Evolutionary conservation across 73 alveolate species (phyloP).

Genomic region (Breviolum minutum): DNA sequence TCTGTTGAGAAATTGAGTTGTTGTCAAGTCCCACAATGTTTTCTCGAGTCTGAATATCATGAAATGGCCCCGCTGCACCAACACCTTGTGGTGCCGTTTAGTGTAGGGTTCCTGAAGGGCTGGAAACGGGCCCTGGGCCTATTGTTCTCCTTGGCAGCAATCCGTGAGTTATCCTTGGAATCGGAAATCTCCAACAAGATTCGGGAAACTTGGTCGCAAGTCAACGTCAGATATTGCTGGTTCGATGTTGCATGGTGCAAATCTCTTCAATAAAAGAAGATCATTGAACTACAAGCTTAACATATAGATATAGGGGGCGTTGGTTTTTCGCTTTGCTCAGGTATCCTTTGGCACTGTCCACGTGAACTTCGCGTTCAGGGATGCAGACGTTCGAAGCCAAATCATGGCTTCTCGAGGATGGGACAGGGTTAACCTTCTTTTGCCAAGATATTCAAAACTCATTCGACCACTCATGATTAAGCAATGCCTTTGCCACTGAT

Average conservation of each 20-base stretch:
- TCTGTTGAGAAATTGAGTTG: neutral
- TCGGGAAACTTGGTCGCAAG: neutral
- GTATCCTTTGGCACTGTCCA: neutral
- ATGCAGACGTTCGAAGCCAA: neutral
- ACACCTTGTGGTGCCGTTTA: neutral
- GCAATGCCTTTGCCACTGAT: no score
- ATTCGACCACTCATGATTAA: no score
- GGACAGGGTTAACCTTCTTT: no score
- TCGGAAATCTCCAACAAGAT: no score
- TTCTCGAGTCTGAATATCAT: neutral
- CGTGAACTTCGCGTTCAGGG: slow-evolving; percentile 1
- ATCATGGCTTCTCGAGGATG: slow-evolving; percentile 20
- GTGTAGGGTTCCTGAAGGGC: neutral
- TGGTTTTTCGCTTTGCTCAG: neutral
- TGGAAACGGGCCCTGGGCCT: neutral
- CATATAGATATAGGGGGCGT: no score
- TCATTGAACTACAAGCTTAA: no score
- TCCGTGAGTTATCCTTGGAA: neutral
- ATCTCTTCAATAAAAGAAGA: no score
- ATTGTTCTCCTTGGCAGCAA: neutral
- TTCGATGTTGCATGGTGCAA: neutral
- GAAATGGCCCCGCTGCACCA: neutral
- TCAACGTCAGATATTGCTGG: neutral
- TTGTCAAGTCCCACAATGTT: neutral
- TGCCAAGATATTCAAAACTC: no score